phyloP scores from a whole-genome alignment of 2,329 filamentous ascomycete genomes.

The Xylariaceae sp. region DNA sequence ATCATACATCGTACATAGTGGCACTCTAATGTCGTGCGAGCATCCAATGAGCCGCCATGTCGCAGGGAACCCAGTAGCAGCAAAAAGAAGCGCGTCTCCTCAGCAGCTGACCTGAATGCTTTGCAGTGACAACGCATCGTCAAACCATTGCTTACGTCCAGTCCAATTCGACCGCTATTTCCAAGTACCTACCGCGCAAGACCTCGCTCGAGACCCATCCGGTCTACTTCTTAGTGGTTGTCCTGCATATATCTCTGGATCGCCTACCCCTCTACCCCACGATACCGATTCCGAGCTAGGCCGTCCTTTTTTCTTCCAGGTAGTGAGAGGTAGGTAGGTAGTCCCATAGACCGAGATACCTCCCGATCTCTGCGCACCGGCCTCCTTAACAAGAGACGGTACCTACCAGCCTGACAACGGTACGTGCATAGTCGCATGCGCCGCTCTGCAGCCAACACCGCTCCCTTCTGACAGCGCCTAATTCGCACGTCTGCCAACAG shows the following conservation, averaged over 20 bases:
- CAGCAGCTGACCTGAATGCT: slow-evolving; percentile 32
- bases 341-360: slow-evolving; percentile 2
- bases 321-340: too few species aligned
- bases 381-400: too few species aligned
- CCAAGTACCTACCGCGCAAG: slow-evolving; percentile 1
- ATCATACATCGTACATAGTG: slow-evolving; percentile 9
- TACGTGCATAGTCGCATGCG: slow-evolving; percentile 12
- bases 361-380: slow-evolving; percentile 7
- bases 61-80: slow-evolving; percentile 20
- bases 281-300: slow-evolving; percentile 22
- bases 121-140: slow-evolving; percentile 40
- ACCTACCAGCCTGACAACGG: neutral
- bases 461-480: slow-evolving; percentile 13
- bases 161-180: slow-evolving; percentile 7
- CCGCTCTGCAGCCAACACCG: slow-evolving; percentile 3
- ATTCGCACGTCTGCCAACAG: slow-evolving; percentile 17
- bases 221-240: slow-evolving; percentile 2
- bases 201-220: slow-evolving; percentile 16
- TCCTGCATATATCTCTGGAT: neutral
- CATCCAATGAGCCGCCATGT: slow-evolving; percentile 21
- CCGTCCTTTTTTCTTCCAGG: slow-evolving; percentile 9
- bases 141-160: slow-evolving; percentile 15
- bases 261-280: slow-evolving; percentile 23
- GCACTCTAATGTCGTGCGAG: slow-evolving; percentile 10
- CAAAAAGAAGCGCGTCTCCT: slow-evolving; percentile 9